phyloP scores from a whole-genome alignment of 1,139 yeast species.

The Nakaseomyces sp. region DNA sequence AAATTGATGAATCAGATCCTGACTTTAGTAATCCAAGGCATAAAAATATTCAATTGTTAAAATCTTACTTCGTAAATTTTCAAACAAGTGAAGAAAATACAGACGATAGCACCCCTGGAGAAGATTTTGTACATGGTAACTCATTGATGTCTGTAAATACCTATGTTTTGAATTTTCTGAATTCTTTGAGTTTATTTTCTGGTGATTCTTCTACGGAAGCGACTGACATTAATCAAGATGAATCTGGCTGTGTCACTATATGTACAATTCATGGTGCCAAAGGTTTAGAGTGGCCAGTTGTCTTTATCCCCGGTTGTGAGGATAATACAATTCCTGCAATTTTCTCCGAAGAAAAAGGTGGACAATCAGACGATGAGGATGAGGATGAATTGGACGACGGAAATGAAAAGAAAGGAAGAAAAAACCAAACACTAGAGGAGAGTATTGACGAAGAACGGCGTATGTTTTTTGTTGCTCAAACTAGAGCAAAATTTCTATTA shows the following conservation, averaged over 20 bases:
- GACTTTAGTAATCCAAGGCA: constrained; percentile 25
- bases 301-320: constrained; percentile 64
- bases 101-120: neutral
- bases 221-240: constrained; percentile 11
- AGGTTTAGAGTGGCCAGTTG: constrained; percentile 93
- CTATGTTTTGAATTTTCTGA: constrained; percentile 45
- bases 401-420: constrained; percentile 10
- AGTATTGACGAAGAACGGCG: constrained; percentile 65
- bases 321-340: constrained; percentile 53
- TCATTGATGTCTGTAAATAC: constrained; percentile 17
- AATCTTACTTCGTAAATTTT: constrained; percentile 34
- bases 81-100: neutral
- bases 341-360: constrained; percentile 34
- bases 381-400: constrained; percentile 17
- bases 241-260: constrained; percentile 33
- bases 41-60: constrained; percentile 40
- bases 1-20: constrained; percentile 10
- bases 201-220: constrained; percentile 10
- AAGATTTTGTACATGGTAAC: neutral
- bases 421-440: constrained; percentile 16
- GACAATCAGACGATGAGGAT: constrained; percentile 32
- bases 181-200: constrained; percentile 53
- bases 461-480: constrained; percentile 78
- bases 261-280: constrained; percentile 89
- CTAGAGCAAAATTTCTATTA: constrained; percentile 60